A percentile compares a stretch with the other conserved stretches of the same genome.
These are phyloP conservation scores for Mucor piriformis DNA, from an alignment of 371 early-diverging fungal genomes.

Conservation along the genomic window DNA sequence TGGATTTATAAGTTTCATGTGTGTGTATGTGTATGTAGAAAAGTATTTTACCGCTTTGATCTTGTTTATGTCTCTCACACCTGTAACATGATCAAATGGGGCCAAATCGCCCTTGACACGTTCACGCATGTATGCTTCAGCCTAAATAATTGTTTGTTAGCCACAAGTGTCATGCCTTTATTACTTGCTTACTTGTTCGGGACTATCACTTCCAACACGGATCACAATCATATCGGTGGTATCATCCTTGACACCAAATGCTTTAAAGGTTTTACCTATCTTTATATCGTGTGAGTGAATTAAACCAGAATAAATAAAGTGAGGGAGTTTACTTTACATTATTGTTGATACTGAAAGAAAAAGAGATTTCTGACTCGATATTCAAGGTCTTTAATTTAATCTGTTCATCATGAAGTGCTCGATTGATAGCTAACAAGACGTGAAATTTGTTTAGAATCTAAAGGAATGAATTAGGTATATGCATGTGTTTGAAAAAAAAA, in stretches of 20 bases:
- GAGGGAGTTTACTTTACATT: slow-evolving; percentile 19
- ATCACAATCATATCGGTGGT: slow-evolving; percentile 53
- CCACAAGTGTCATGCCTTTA: too few species aligned
- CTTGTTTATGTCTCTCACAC: slow-evolving; percentile 27
- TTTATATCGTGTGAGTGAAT: slow-evolving; percentile 5
- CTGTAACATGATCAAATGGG: slow-evolving; percentile 30
- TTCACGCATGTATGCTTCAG: slow-evolving; percentile 33
- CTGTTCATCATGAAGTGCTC: slow-evolving; percentile 55
- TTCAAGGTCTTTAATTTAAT: slow-evolving; percentile 56
- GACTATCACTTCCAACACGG: slow-evolving; percentile 46
- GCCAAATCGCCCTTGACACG: slow-evolving; percentile 44
- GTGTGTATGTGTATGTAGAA: not conserved
- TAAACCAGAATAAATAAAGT: not conserved
- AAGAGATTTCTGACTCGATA: slow-evolving; percentile 61
- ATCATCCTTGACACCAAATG: slow-evolving; percentile 56
- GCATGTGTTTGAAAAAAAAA: not conserved
- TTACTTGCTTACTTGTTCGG: too few species aligned
- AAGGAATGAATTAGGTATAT: not conserved
- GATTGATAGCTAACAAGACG: slow-evolving; percentile 50
- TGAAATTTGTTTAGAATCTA: slow-evolving; percentile 57
- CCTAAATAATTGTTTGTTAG: slow-evolving; percentile 19
- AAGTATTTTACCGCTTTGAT: slow-evolving; percentile 40
- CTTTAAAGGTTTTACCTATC: slow-evolving; percentile 58
- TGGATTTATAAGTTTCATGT: not conserved
- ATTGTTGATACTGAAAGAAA: slow-evolving; percentile 55